Evolutionary conservation across 2,329 filamentous ascomycete species (phyloP).

Genomic region (Clonostachys rhizophaga): DNA sequence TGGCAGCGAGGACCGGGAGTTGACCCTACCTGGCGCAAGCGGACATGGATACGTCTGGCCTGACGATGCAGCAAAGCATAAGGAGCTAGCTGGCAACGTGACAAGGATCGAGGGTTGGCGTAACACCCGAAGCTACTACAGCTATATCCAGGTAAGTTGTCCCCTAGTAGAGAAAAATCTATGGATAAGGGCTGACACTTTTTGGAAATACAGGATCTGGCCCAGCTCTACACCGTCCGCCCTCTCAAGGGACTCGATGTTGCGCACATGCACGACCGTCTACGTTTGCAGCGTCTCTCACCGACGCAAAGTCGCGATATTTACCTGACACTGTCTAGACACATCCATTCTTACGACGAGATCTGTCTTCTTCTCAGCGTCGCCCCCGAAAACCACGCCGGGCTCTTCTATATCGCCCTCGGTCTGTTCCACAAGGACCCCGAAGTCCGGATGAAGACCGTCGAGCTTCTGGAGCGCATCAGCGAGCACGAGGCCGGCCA

Average conservation of each 20-base stretch:
- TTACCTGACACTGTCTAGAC: slow-evolving; percentile 73
- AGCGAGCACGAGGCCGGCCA: slow-evolving; percentile 83
- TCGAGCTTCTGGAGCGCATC: slow-evolving; percentile 77
- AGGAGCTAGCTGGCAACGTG: slow-evolving; percentile 86
- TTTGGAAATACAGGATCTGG: slow-evolving; percentile 47
- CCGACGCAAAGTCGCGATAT: slow-evolving; percentile 76
- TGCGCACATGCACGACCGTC: slow-evolving; percentile 86
- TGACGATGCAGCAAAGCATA: slow-evolving; percentile 73
- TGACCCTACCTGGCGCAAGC: slow-evolving; percentile 51
- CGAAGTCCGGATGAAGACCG: slow-evolving; percentile 72
- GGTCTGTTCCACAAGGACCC: slow-evolving; percentile 87
- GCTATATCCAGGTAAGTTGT: slow-evolving; percentile 72
- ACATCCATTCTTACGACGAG: slow-evolving; percentile 76
- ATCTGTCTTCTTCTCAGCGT: slow-evolving; percentile 80
- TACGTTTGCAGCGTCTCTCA: slow-evolving; percentile 76
- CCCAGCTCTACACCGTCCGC: slow-evolving; percentile 57
- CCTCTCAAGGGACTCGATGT: slow-evolving; percentile 81
- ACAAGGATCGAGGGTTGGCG: slow-evolving; percentile 95
- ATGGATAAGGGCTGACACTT: background rate
- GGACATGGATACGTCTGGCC: slow-evolving; percentile 96
- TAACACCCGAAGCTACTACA: slow-evolving; percentile 91
- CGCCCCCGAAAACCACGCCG: slow-evolving; percentile 79
- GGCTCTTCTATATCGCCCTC: slow-evolving; percentile 84
- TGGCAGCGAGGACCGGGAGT: slow-evolving; percentile 66
- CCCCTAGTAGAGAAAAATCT: background rate